Evolutionary conservation across 2,329 filamentous ascomycete genomes (phyloP).

Genomic region (Leptographium procerum): DNA sequence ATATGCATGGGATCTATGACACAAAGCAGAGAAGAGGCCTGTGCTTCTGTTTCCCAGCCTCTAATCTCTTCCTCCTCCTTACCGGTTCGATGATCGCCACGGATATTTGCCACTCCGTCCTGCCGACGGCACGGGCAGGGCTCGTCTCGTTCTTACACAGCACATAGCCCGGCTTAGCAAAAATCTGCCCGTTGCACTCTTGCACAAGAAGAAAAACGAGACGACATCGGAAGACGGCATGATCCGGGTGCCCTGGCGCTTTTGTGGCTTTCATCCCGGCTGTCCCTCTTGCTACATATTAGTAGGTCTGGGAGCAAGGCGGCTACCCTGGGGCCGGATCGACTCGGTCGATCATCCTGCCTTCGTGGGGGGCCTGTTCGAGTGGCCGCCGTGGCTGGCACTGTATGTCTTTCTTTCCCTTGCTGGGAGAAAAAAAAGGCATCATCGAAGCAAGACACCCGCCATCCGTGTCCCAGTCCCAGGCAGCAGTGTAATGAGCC

Average conservation of each 20-base stretch:
- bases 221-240: neutral
- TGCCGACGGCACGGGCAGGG: neutral
- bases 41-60: neutral
- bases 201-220: neutral
- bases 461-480: too few species aligned
- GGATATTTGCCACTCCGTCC: neutral
- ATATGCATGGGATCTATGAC: neutral
- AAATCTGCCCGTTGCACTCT: too few species aligned
- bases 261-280: too few species aligned
- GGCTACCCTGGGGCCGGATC: neutral
- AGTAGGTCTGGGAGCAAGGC: neutral
- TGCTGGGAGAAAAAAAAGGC: too few species aligned
- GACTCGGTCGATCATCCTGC: neutral
- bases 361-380: neutral
- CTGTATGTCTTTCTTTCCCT: too few species aligned
- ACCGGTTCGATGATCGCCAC: neutral
- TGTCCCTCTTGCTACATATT: neutral
- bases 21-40: neutral
- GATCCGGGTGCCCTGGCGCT: neutral
- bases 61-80: neutral
- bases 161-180: neutral
- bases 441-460: neutral
- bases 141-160: neutral
- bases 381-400: neutral
- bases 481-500: neutral